Base-by-base conservation (phyloP, 805 yeast species). In the Lachancea fermentati region DNA sequence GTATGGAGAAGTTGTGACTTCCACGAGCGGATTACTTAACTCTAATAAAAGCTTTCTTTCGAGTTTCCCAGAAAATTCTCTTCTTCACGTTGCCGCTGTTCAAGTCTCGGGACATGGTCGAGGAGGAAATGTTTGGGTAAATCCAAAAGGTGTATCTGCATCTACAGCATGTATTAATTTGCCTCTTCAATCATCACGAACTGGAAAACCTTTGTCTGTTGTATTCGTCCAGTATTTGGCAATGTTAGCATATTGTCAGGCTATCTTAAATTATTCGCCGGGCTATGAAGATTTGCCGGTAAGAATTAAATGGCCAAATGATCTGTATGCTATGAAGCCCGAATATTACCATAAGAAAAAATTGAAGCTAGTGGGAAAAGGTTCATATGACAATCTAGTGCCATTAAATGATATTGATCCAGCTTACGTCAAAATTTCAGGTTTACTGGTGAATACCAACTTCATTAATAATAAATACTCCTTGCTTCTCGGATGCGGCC, bases 231-330 rank as follows among this genome's bases (percentile, higher is more conserved):
- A 93, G 60, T 93, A 93, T 56, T 60, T 93, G 11, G 77, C 85
- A 5, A 79, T 93, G 41, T 62, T 93, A 47, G 96, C 97, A 0
- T 73, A 83, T 37, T 81, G 89, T 7, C 86, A 84, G 56, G 85
- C 95, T 19, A 72, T 91, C 13, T 60, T 75, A 26, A 67, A 76
- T 2, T 78, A 87, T 52, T 61, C 61, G 3, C 68, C 62, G 5
- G 87, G 85, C 0, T 86, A 81, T 57, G 80, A 78, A 15, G 81
- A 78, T 34, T 62, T 93, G 50, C 97, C 96, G 0, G 69, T 91
- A 12, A 72, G 78, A 37, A 72, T 93, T 44, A 93, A 93, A 58
- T 93, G 99, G 99, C 99, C 99, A 2, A 93, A 93, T 58, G 99
- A 93, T 60, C 66, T 93, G 11, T 93, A 86, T 56, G 78, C 82